Conservation (phyloP, 495 filamentous ascomycete genomes). For the Terfezia boudieri region DNA sequence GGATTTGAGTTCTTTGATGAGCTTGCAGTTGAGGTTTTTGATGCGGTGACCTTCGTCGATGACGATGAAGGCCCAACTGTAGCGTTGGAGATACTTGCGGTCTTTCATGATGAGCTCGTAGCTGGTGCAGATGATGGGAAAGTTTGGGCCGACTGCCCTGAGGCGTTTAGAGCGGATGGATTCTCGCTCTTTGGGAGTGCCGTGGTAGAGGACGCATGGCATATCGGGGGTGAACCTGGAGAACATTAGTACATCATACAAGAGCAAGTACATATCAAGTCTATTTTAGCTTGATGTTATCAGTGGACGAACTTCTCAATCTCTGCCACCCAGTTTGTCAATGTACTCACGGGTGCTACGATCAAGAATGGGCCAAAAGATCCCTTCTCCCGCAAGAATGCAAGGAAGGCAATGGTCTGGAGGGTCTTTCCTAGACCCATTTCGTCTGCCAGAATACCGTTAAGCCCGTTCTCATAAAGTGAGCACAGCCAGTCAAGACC, state of each 20-base stretch:
- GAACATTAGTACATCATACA: slow-evolving; percentile 1
- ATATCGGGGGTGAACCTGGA: slow-evolving; percentile 60
- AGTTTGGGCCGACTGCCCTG: slow-evolving; percentile 36
- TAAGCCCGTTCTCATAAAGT: slow-evolving; percentile 78
- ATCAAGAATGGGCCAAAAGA: slow-evolving; percentile 77
- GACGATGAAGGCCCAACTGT: slow-evolving; percentile 90
- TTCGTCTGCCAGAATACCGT: slow-evolving; percentile 88
- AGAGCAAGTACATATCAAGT: background rate
- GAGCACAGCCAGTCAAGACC: slow-evolving; percentile 78
- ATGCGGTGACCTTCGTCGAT: slow-evolving; percentile 95
- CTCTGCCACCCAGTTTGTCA: slow-evolving; percentile 94
- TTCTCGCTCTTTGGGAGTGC: slow-evolving; percentile 46
- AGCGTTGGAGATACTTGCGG: slow-evolving; percentile 49
- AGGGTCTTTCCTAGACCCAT: slow-evolving; percentile 96
- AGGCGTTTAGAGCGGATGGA: slow-evolving; percentile 44
- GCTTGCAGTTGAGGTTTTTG: slow-evolving; percentile 87
- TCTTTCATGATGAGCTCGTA: slow-evolving; percentile 94
- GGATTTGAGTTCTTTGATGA: slow-evolving; percentile 66
- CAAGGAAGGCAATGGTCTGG: slow-evolving; percentile 79
- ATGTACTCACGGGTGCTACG: slow-evolving; percentile 68
- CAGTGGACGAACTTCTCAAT: slow-evolving; percentile 30
- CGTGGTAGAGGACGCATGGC: slow-evolving; percentile 76
- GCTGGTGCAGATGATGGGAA: slow-evolving; percentile 78
- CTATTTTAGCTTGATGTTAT: background rate
- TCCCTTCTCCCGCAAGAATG: slow-evolving; percentile 67